phyloP scores from a whole-genome alignment of 306 rosid genomes.

The Gillenia trifoliata region DNA sequence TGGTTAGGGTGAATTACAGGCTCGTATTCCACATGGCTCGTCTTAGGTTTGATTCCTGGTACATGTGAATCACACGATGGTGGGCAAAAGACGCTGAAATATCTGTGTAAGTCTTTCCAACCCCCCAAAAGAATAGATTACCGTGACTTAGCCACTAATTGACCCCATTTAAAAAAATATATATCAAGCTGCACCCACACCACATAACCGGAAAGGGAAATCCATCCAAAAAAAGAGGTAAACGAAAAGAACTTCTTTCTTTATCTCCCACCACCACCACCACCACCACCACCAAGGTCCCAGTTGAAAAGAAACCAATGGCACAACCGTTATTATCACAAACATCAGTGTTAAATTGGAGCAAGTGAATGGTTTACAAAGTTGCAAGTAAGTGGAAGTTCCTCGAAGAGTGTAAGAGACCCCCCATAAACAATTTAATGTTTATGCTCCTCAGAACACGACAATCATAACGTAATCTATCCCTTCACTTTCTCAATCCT shows the following conservation, averaged over 20 bases:
- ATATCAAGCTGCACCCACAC: no score
- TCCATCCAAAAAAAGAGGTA: background rate
- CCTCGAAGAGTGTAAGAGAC: background rate
- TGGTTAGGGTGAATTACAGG: no score
- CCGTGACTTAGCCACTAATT: no score
- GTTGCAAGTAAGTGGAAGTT: background rate
- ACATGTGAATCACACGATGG: no score
- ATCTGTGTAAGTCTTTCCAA: no score
- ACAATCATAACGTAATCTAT: conserved; percentile 20
- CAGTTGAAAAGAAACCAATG: background rate
- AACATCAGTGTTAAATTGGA: background rate
- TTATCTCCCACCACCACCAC: background rate
- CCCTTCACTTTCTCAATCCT: background rate
- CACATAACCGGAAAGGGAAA: background rate
- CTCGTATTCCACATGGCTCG: no score
- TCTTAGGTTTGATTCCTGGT: no score
- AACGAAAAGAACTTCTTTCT: background rate
- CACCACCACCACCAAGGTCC: background rate
- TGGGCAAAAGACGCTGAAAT: no score
- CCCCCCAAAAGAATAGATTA: no score
- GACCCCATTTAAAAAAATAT: no score
- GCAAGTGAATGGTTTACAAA: background rate
- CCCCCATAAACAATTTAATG: background rate
- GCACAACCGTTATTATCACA: background rate
- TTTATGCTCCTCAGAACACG: background rate